Conservation (phyloP, 108 stramenopile species). For the Skeletonema costatum region DNA sequence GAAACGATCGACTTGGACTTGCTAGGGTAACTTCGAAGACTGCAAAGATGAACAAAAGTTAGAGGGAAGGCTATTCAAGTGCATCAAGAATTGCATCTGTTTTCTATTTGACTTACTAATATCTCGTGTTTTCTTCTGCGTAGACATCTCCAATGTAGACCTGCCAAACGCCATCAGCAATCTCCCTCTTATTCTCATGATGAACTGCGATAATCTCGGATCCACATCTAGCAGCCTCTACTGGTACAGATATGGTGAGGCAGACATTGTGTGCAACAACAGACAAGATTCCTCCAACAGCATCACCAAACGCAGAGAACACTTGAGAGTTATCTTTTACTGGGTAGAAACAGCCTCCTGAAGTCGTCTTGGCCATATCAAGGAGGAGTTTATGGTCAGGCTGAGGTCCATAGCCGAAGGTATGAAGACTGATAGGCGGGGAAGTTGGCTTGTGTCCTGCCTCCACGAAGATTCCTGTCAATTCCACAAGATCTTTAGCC, state of each 20-base stretch:
- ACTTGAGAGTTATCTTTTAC: conserved; percentile 57
- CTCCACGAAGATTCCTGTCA: conserved; percentile 41
- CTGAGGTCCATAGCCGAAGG: conserved; percentile 68
- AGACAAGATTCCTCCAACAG: conserved; percentile 64
- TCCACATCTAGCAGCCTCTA: conserved; percentile 25
- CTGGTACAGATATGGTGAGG: conserved; percentile 44
- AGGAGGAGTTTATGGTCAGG: conserved; percentile 56
- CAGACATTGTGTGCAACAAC: conserved; percentile 65
- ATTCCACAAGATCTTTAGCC: conserved; percentile 31
- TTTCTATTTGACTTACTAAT: neutral
- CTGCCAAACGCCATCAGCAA: conserved; percentile 38
- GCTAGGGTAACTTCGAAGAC: conserved; percentile 37
- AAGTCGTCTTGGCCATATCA: conserved; percentile 41
- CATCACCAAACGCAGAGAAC: conserved; percentile 66
- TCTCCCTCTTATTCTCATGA: conserved; percentile 39
- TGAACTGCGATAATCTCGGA: conserved; percentile 46
- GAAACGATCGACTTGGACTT: neutral
- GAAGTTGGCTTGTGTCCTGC: conserved; percentile 15
- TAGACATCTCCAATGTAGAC: conserved; percentile 60
- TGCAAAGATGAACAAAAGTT: neutral
- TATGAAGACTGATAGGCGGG: conserved; percentile 49
- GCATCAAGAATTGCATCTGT: neutral
- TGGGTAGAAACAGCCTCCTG: conserved; percentile 63
- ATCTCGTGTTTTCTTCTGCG: conserved; percentile 52
- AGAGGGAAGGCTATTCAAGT: neutral